phyloP scores from a whole-genome alignment of 2,329 filamentous ascomycete species.

The Ceratocystis cubensis region DNA sequence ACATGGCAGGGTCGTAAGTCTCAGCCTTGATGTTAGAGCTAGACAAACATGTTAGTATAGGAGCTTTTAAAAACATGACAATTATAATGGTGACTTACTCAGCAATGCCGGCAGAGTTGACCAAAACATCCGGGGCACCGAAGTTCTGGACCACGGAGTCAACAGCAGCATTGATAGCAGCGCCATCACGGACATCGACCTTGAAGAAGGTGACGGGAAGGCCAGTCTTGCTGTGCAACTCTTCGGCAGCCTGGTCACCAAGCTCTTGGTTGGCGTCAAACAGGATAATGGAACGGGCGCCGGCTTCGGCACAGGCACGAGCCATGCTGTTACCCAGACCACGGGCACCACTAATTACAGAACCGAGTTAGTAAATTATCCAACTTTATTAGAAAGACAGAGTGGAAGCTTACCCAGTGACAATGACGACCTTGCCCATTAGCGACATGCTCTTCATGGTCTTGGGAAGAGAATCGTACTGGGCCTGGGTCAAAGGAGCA shows the following conservation, averaged over 20 bases:
- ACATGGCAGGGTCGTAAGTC: slow-evolving; percentile 62
- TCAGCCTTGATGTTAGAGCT: slow-evolving; percentile 69
- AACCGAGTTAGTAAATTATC: neutral
- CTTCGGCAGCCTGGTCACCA: slow-evolving; percentile 55
- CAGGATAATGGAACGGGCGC: slow-evolving; percentile 59
- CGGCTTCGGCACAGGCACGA: slow-evolving; percentile 62
- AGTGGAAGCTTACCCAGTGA: slow-evolving; percentile 48
- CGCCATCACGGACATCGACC: slow-evolving; percentile 62
- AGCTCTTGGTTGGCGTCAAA: slow-evolving; percentile 66
- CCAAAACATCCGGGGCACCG: slow-evolving; percentile 59
- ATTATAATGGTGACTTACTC: slow-evolving; percentile 32
- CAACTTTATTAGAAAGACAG: neutral
- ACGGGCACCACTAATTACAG: slow-evolving; percentile 48
- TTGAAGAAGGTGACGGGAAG: slow-evolving; percentile 66
- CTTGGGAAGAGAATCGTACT: slow-evolving; percentile 45
- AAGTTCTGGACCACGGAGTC: slow-evolving; percentile 52
- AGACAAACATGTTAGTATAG: slow-evolving; percentile 18
- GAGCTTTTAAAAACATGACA: slow-evolving; percentile 24
- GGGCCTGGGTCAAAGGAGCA: slow-evolving; percentile 39
- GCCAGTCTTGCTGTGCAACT: slow-evolving; percentile 59
- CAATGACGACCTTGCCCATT: slow-evolving; percentile 56
- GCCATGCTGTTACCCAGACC: slow-evolving; percentile 72
- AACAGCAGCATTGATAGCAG: slow-evolving; percentile 57
- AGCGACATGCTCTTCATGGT: slow-evolving; percentile 59
- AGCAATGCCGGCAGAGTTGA: slow-evolving; percentile 69